A percentile compares a stretch with the other conserved stretches of the same genome.
Conservation (phyloP, 371 early-diverging fungal genomes). For the Cladochytrium tenue region DNA sequence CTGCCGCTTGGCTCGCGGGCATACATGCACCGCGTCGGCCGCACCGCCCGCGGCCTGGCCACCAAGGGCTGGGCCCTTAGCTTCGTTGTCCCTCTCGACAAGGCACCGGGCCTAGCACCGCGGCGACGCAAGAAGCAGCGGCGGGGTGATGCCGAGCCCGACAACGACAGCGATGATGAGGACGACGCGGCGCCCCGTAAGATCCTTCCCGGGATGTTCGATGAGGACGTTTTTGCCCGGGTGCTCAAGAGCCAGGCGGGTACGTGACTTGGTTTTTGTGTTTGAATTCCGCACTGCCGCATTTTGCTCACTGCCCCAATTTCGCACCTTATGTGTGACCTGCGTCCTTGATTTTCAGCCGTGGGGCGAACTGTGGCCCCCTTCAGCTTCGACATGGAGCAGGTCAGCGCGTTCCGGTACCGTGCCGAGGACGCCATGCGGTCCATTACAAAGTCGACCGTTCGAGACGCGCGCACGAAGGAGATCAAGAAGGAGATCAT, state of each 20-base stretch:
- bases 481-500: conserved; percentile 91
- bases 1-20: conserved; percentile 87
- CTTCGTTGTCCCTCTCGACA: conserved; percentile 57
- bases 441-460: conserved; percentile 70
- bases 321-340: no score
- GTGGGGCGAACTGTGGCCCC: conserved; percentile 67
- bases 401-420: conserved; percentile 88
- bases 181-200: conserved; percentile 40
- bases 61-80: conserved; percentile 86
- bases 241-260: conserved; percentile 71
- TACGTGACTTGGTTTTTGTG: conserved; percentile 16
- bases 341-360: conserved; percentile 17
- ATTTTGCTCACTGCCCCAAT: background rate
- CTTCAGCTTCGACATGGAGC: conserved; percentile 85
- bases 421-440: conserved; percentile 86
- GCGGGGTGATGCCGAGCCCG: conserved; percentile 26
- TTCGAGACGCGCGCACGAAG: conserved; percentile 88
- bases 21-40: conserved; percentile 95
- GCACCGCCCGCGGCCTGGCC: conserved; percentile 92
- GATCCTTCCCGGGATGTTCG: conserved; percentile 38
- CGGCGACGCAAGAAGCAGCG: conserved; percentile 11
- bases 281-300: no score
- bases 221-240: conserved; percentile 69
- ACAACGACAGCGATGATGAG: conserved; percentile 25
- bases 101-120: conserved; percentile 4